phyloP scores from a whole-genome alignment of 2,329 filamentous ascomycete genomes.

The Pseudogymnoascus sp. region DNA sequence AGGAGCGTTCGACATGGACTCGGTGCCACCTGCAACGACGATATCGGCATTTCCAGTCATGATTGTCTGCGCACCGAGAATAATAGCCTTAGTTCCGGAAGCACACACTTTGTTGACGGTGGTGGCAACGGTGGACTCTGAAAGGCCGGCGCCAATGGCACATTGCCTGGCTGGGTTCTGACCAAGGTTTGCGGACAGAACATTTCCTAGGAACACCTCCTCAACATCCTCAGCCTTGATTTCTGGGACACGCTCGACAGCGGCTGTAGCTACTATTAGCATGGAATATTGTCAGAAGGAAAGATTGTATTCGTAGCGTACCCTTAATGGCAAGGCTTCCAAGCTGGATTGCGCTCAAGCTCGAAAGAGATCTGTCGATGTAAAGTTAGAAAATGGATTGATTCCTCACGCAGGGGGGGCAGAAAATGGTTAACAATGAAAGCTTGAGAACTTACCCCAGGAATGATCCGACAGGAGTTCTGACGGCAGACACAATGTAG shows the following conservation, averaged over 20 bases:
- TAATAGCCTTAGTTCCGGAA: conserved; percentile 86
- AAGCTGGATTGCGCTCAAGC: conserved; percentile 75
- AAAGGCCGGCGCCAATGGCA: conserved; percentile 79
- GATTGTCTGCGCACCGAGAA: conserved; percentile 92
- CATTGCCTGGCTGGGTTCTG: conserved; percentile 96
- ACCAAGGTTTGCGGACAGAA: conserved; percentile 88
- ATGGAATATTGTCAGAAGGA: neutral
- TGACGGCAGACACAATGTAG: conserved; percentile 87
- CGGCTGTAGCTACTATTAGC: conserved; percentile 38
- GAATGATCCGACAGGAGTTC: conserved; percentile 91
- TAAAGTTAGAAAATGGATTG: conserved; percentile 13
- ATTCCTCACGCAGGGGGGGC: conserved; percentile 13
- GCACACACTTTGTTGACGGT: conserved; percentile 99
- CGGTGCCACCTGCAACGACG: conserved; percentile 86
- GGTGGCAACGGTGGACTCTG: conserved; percentile 71
- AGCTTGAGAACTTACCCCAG: conserved; percentile 57
- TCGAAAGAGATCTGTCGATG: conserved; percentile 66
- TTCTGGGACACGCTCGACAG: conserved; percentile 75
- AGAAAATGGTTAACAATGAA: conserved; percentile 56
- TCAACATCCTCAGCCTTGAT: conserved; percentile 86
- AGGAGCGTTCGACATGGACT: conserved; percentile 97
- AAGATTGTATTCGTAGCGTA: conserved; percentile 32
- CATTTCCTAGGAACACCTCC: conserved; percentile 97
- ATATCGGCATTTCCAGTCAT: conserved; percentile 91
- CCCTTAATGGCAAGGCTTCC: conserved; percentile 90